Base-by-base conservation (phyloP, 306 rosid species). In the Astragalus glycyphyllos region DNA sequence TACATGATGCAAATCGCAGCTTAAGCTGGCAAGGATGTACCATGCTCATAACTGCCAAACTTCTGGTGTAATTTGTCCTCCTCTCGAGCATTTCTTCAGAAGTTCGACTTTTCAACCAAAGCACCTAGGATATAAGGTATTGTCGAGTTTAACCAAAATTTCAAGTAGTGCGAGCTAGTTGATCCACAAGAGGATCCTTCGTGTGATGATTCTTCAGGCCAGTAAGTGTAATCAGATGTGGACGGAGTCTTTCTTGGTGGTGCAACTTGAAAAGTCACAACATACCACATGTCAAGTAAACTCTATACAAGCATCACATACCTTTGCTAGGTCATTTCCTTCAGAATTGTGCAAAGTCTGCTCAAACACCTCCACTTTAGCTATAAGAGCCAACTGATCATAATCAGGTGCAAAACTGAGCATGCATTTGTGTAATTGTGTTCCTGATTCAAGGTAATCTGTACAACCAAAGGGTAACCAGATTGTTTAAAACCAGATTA, bases 41-140 rank as follows among this genome's bases (percentile, higher is more conserved):
- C n/a, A n/a, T n/a, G n/a, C n/a, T n/a, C n/a, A n/a, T n/a, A n/a
- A n/a, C n/a, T n/a, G n/a, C n/a, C n/a, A n/a, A n/a, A n/a, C n/a
- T n/a, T n/a, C n/a, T n/a, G n/a, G n/a, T n/a, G n/a, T n/a, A n/a
- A n/a, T n/a, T n/a, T n/a, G n/a, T n/a, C n/a, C n/a, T n/a, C n/a
- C n/a, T n/a, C n/a, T n/a, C n/a, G n/a, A n/a, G n/a, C n/a, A n/a
- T n/a, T 76, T 89, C 76, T 83, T 94, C 98, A 11, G 98, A 94
- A 51, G 98, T 90, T 49, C 97, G 92, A 84, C 98, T 94, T 86
- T 94, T 94, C 87, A 94, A 86, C 98, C 98, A 90, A 57, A 94
- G 97, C 56, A 94, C 95, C 98, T 93, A 80, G 6, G 17, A 77
- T n/a, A n/a, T n/a, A n/a, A n/a, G n/a, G n/a, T n/a, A n/a, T n/a